Evolutionary conservation across 108 stramenopile genomes (phyloP).

Genomic region (Skeletonema potamos): DNA sequence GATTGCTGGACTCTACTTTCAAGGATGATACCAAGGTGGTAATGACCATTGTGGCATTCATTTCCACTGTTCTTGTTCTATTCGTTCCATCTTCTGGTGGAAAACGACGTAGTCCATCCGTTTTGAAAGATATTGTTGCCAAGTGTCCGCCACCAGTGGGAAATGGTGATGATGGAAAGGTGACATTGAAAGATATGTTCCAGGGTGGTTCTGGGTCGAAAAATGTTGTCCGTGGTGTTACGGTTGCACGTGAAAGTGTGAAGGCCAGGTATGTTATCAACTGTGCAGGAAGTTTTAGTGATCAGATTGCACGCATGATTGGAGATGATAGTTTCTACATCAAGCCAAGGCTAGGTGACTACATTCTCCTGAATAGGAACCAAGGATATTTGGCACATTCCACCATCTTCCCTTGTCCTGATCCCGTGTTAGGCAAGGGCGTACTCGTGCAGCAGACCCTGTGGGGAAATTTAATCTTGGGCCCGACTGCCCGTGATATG

Average conservation of each 20-base stretch:
- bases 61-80: slow-evolving; percentile 22
- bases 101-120: slow-evolving; percentile 1
- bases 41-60: slow-evolving; percentile 25
- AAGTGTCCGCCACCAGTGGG: slow-evolving; percentile 51
- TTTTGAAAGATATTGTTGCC: slow-evolving; percentile 49
- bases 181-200: slow-evolving; percentile 68
- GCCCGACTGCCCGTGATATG: slow-evolving; percentile 77
- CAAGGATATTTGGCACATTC: slow-evolving; percentile 67
- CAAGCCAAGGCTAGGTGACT: slow-evolving; percentile 76
- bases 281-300: slow-evolving; percentile 73
- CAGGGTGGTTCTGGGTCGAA: slow-evolving; percentile 64
- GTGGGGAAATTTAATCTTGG: slow-evolving; percentile 81
- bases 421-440: slow-evolving; percentile 79
- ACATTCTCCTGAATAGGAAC: slow-evolving; percentile 70
- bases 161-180: slow-evolving; percentile 45
- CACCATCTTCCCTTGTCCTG: slow-evolving; percentile 83
- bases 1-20: slow-evolving; percentile 31
- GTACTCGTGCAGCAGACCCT: slow-evolving; percentile 79
- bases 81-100: neutral
- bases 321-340: slow-evolving; percentile 78
- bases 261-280: slow-evolving; percentile 69
- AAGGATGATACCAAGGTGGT: slow-evolving; percentile 20
- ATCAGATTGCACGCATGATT: slow-evolving; percentile 73
- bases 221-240: slow-evolving; percentile 55
- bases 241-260: slow-evolving; percentile 57